Evolutionary conservation across 1,284 basidiomycete genomes (phyloP).

Genomic region (Cystobasidium sp.): DNA sequence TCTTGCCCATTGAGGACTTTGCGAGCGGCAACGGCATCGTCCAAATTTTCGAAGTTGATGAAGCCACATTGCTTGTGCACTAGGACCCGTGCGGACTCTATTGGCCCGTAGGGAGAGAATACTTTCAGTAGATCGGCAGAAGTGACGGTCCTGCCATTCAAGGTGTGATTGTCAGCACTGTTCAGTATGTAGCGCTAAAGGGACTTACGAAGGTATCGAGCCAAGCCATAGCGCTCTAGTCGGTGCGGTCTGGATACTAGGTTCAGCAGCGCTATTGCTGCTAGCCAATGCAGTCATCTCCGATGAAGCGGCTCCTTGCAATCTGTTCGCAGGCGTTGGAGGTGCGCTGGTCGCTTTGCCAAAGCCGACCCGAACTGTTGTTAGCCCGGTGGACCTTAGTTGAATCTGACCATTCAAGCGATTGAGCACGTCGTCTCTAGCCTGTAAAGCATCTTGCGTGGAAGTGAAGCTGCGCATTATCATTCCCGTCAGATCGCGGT

Average conservation of each 20-base stretch:
- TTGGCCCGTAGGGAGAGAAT: slow-evolving; percentile 94
- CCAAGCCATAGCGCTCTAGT: slow-evolving; percentile 95
- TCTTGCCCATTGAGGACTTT: slow-evolving; percentile 94
- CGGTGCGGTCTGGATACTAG: slow-evolving; percentile 64
- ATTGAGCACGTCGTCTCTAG: slow-evolving; percentile 94
- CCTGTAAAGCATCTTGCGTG: slow-evolving; percentile 87
- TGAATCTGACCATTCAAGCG: slow-evolving; percentile 86
- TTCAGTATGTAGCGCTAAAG: neutral
- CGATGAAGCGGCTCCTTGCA: slow-evolving; percentile 59
- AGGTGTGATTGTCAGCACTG: neutral
- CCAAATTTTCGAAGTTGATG: slow-evolving; percentile 96
- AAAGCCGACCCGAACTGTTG: slow-evolving; percentile 90
- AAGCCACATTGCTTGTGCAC: slow-evolving; percentile 93
- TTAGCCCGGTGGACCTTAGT: slow-evolving; percentile 77
- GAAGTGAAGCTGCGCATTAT: slow-evolving; percentile 64
- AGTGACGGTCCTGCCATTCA: slow-evolving; percentile 65
- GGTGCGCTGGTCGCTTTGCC: slow-evolving; percentile 95
- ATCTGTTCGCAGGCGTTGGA: slow-evolving; percentile 65
- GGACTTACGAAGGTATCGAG: slow-evolving; percentile 73
- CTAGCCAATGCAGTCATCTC: slow-evolving; percentile 56
- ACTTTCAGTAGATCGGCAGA: slow-evolving; percentile 84
- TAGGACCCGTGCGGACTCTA: slow-evolving; percentile 92
- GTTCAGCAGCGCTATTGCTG: slow-evolving; percentile 13
- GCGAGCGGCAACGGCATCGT: slow-evolving; percentile 91
- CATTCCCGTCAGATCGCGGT: neutral